A percentile compares a stretch with the other conserved stretches of the same genome.
Evolutionary conservation across 1,139 yeast species (phyloP).

Genomic region (Yamadazyma buinensis): DNA sequence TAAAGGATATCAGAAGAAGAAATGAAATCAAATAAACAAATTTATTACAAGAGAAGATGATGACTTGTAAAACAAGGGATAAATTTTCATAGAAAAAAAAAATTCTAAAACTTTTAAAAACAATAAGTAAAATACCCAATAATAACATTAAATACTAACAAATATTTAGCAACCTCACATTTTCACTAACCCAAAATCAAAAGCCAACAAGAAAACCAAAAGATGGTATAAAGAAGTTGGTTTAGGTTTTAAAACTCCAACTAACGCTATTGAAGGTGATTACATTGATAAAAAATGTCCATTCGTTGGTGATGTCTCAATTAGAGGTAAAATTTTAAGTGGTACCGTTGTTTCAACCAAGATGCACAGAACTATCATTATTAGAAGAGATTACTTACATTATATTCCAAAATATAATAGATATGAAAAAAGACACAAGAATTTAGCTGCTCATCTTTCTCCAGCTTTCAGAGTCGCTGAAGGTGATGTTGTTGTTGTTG

Average conservation of each 20-base stretch:
- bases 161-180: slow-evolving; percentile 91
- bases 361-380: slow-evolving; percentile 99
- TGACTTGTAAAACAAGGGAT: no score
- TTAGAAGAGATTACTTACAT: slow-evolving; percentile 99
- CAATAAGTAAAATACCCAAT: neutral
- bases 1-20: no score
- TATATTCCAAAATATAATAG: slow-evolving; percentile 99
- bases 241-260: slow-evolving; percentile 99
- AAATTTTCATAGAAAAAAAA: no score
- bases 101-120: no score
- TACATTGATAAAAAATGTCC: slow-evolving; percentile 99
- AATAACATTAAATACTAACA: slow-evolving; percentile 8
- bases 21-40: no score
- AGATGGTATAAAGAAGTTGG: slow-evolving; percentile 99
- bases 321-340: slow-evolving; percentile 99
- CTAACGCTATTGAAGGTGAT: slow-evolving; percentile 95
- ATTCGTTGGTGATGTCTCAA: slow-evolving; percentile 92
- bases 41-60: no score
- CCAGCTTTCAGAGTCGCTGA: slow-evolving; percentile 99
- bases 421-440: slow-evolving; percentile 99
- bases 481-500: slow-evolving; percentile 99
- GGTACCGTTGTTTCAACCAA: slow-evolving; percentile 99
- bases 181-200: slow-evolving; percentile 99
- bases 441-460: slow-evolving; percentile 98
- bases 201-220: slow-evolving; percentile 98